Evolutionary conservation across 768 basidiomycete genomes (phyloP), one percentile per base, ranked within the genome.

Genomic region (Pulveroboletus ravenelii): DNA sequence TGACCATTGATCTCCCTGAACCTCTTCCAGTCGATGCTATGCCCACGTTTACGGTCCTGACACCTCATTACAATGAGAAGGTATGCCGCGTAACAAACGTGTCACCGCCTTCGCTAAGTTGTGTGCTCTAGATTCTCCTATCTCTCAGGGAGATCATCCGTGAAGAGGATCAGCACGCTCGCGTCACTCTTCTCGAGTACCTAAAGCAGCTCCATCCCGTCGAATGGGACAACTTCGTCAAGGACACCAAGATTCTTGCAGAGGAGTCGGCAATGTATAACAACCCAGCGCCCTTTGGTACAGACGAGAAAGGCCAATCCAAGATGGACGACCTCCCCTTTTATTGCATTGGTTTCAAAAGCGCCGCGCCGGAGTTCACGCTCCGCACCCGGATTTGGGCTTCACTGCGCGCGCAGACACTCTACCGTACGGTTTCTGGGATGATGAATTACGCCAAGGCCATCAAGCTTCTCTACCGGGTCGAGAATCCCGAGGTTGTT

Each of bases 361-460:
- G 89, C 55, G 92, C 95, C 17, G 92, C 94, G 3, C 96, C 95
- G 3, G 96, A 99, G 69, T 99, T 94, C 68, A 99, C 96, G 2
- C 80, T 99, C 13, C 93, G 96, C 52, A 99, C 96, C 8, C 87
- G 96, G 66, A 99, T 99, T 62, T 99, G 96, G 96, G 94, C 96
- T 9, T 97, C 95, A 6, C 81, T 99, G 9, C 91, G 96, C 47
- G 96, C 96, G 15, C 96, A 99, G 74, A 99, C 96, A 2, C 81
- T 99, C 17, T 98, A 99, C 67, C 85, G 96, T 57, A 99, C 96
- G 13, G 95, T 99, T 15, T 97, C 96, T 32, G 96, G 96, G 45
- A 97, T 99, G 91, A 98, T 98, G 96, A 99, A 99, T 74, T 98
- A 99, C 69, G 85, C 90, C 58, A 99, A 99, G 75, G 96, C 96